Percentiles rank a stretch among this genome's conserved stretches.
These are phyloP conservation scores for Geotrichum bryndzae DNA, from an alignment of 1,139 yeast species.

Conservation along the genomic window DNA sequence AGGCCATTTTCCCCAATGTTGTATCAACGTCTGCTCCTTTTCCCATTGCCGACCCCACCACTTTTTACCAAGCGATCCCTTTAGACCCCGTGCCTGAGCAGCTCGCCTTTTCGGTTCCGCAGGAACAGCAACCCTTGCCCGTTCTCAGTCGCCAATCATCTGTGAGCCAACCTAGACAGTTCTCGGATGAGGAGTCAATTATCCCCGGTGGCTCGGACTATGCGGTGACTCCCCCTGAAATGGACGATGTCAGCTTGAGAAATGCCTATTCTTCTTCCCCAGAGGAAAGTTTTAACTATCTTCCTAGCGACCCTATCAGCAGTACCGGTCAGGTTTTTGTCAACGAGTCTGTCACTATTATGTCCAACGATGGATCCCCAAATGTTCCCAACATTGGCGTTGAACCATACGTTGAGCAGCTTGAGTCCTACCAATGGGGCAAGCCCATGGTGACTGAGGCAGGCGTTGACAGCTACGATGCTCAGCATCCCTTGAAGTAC, in stretches of 20 bases:
- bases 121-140: neutral
- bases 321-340: neutral
- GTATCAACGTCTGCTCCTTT: neutral
- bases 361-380: neutral
- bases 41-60: neutral
- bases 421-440: neutral
- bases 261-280: slow-evolving; percentile 1
- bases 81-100: neutral
- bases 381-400: neutral
- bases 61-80: neutral
- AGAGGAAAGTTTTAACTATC: neutral
- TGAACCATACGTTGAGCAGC: neutral
- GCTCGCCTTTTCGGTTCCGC: neutral
- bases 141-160: neutral
- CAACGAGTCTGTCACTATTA: neutral
- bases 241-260: neutral
- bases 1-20: neutral
- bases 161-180: neutral
- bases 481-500: neutral
- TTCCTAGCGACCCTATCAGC: neutral
- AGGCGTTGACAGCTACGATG: neutral
- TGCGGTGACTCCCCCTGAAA: slow-evolving; percentile 1
- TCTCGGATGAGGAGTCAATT: neutral
- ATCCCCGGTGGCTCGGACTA: neutral
- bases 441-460: neutral